Evolutionary conservation across 2,329 filamentous ascomycete genomes (phyloP).

Genomic region (Aaosphaeria pasadenensis): DNA sequence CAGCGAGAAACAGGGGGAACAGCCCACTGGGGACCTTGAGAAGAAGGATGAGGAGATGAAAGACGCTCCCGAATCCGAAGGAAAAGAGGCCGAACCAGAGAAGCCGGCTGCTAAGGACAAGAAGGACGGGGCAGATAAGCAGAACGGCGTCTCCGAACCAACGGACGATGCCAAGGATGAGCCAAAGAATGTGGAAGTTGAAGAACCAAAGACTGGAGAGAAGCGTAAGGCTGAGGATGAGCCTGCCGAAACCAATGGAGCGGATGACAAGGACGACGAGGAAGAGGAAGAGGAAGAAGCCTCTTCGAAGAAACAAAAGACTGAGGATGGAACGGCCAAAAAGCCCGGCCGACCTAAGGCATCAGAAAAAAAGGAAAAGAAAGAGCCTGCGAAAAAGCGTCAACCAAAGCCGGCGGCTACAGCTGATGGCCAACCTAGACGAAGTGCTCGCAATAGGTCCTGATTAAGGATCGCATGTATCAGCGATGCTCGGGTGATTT

Average conservation of each 20-base stretch:
- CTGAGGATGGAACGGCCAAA: constrained; percentile 29
- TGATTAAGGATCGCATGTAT: background rate
- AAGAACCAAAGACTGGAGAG: constrained; percentile 33
- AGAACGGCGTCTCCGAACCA: constrained; percentile 14
- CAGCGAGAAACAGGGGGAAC: constrained; percentile 21
- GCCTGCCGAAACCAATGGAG: constrained; percentile 18
- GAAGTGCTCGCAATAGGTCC: constrained; percentile 41
- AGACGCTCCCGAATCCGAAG: constrained; percentile 7
- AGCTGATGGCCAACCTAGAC: constrained; percentile 46
- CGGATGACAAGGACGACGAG: constrained; percentile 10
- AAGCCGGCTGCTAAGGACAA: constrained; percentile 17
- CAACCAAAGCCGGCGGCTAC: constrained; percentile 50
- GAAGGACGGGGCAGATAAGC: constrained; percentile 24
- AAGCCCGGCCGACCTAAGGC: constrained; percentile 41
- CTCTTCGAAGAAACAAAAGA: constrained; percentile 30
- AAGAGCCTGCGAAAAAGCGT: constrained; percentile 41
- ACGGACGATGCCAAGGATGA: constrained; percentile 24
- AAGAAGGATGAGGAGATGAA: constrained; percentile 10
- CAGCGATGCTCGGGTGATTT: too few relatives aligned
- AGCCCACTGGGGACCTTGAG: constrained; percentile 9
- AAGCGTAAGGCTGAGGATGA: constrained; percentile 32
- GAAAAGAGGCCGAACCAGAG: constrained; percentile 19
- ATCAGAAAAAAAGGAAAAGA: constrained; percentile 39
- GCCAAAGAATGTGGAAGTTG: constrained; percentile 21
- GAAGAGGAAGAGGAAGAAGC: constrained; percentile 26